Conservation (phyloP, 495 filamentous ascomycete species). For the Penicillium pulvis region DNA sequence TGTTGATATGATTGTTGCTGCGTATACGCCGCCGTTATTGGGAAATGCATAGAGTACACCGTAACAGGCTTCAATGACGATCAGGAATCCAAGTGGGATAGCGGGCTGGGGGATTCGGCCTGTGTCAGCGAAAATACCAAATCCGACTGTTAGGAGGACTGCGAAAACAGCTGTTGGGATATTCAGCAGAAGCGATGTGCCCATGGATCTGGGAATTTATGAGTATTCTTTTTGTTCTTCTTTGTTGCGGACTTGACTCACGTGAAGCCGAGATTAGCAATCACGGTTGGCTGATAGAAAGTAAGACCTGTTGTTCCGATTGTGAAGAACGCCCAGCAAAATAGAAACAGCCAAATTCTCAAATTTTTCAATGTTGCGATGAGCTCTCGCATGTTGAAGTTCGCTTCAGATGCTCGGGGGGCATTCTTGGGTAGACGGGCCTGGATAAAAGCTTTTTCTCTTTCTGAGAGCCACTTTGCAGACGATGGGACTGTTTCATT, state of each 20-base stretch:
- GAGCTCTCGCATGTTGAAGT: slow-evolving; percentile 40
- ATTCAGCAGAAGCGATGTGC: slow-evolving; percentile 38
- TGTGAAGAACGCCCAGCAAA: slow-evolving; percentile 42
- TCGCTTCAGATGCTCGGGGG: slow-evolving; percentile 37
- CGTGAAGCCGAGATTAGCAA: slow-evolving; percentile 45
- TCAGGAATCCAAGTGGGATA: slow-evolving; percentile 40
- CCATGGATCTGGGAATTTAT: slow-evolving; percentile 26
- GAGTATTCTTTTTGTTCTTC: background rate
- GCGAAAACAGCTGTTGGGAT: slow-evolving; percentile 34
- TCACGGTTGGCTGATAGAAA: slow-evolving; percentile 49
- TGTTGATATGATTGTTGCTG: slow-evolving; percentile 36
- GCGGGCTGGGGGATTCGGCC: slow-evolving; percentile 40
- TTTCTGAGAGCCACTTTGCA: slow-evolving; percentile 41
- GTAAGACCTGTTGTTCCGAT: slow-evolving; percentile 41
- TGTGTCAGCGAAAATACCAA: slow-evolving; percentile 41
- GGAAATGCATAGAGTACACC: slow-evolving; percentile 43
- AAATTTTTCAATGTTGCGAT: slow-evolving; percentile 34
- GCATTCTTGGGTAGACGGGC: slow-evolving; percentile 42
- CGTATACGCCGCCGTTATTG: slow-evolving; percentile 39
- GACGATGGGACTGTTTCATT: slow-evolving; percentile 37
- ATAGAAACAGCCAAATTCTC: slow-evolving; percentile 25
- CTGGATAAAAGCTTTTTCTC: slow-evolving; percentile 45
- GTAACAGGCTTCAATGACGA: slow-evolving; percentile 44
- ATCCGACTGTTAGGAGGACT: slow-evolving; percentile 33
- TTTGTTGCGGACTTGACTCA: slow-evolving; percentile 10